A percentile compares a stretch with the other conserved stretches of the same genome.
Evolutionary conservation across 352 stramenopile species (phyloP).

Genomic region (Phytopythium litorale): DNA sequence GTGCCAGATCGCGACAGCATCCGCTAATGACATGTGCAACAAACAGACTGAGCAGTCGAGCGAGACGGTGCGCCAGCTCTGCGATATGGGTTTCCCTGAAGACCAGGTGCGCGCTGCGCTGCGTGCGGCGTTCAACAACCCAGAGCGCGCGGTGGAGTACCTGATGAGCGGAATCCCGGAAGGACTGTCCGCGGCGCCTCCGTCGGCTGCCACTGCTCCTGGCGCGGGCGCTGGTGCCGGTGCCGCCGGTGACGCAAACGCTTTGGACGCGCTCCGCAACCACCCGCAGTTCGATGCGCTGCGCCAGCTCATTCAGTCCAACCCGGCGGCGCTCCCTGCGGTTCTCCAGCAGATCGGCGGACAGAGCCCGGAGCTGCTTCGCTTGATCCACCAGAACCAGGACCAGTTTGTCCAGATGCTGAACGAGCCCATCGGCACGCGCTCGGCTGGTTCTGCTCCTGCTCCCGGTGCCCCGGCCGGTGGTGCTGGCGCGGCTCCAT

Average conservation of each 20-base stretch:
- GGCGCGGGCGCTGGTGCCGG: slow-evolving; percentile 12
- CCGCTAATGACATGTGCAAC: background rate
- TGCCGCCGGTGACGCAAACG: slow-evolving; percentile 17
- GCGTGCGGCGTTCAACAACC: slow-evolving; percentile 84
- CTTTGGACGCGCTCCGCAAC: slow-evolving; percentile 76
- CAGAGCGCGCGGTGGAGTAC: slow-evolving; percentile 84
- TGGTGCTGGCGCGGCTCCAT: slow-evolving; percentile 28
- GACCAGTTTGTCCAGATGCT: slow-evolving; percentile 86
- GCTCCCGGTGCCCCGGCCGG: slow-evolving; percentile 13
- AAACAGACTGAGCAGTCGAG: slow-evolving; percentile 45
- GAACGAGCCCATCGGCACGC: slow-evolving; percentile 78
- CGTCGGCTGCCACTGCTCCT: slow-evolving; percentile 16
- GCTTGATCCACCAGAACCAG: slow-evolving; percentile 85
- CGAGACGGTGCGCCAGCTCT: slow-evolving; percentile 65
- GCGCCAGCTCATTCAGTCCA: slow-evolving; percentile 79
- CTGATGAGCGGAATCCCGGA: slow-evolving; percentile 87
- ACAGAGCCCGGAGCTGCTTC: slow-evolving; percentile 80
- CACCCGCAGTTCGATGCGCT: slow-evolving; percentile 84
- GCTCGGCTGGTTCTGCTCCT: slow-evolving; percentile 26
- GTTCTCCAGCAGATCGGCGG: slow-evolving; percentile 85
- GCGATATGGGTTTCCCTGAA: slow-evolving; percentile 87
- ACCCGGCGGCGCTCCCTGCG: slow-evolving; percentile 69
- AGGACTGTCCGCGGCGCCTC: slow-evolving; percentile 25
- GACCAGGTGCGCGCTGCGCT: slow-evolving; percentile 78
- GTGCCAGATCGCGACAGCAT: background rate